Evolutionary conservation across 306 rosid genomes (phyloP).

Genomic region (Dryas octopetala): DNA sequence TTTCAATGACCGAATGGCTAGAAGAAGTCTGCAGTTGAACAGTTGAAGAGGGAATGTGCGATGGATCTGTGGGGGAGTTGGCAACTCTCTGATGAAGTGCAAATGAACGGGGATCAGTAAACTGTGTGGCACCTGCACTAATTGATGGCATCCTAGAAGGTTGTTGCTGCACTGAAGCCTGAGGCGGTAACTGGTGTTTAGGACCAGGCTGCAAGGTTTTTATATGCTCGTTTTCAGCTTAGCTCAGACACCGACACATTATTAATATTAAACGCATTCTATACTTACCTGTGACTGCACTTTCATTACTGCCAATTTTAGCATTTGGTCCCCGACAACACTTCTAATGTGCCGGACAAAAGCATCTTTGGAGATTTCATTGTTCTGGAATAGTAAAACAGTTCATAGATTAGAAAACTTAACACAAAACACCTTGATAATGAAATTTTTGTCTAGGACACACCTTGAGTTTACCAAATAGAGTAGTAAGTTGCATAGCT

Average conservation of each 20-base stretch:
- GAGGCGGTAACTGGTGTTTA: conserved; percentile 34
- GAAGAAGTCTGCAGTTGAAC: conserved; percentile 44
- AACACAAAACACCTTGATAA: conserved; percentile 23
- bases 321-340: conserved; percentile 91
- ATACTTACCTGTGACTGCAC: conserved; percentile 65
- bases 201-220: conserved; percentile 21
- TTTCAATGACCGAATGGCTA: conserved; percentile 41
- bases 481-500: conserved; percentile 77
- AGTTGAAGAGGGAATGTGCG: conserved; percentile 49
- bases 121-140: conserved; percentile 51
- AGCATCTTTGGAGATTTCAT: conserved; percentile 77
- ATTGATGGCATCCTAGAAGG: conserved; percentile 61
- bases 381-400: conserved; percentile 49
- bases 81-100: conserved; percentile 71
- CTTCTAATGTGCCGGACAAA: conserved; percentile 76
- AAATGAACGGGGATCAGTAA: conserved; percentile 67
- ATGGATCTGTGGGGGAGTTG: conserved; percentile 53
- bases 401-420: conserved; percentile 25
- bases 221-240: background rate
- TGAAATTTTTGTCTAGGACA: conserved; percentile 24
- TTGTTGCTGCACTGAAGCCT: conserved; percentile 52
- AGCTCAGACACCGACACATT: background rate
- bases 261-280: conserved; percentile 15
- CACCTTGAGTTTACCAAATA: conserved; percentile 76
- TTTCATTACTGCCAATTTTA: conserved; percentile 64